A percentile compares a stretch with the other conserved stretches of the same genome.
phyloP scores from a whole-genome alignment of 345 rosid genomes.

The Salix arbutifolia region DNA sequence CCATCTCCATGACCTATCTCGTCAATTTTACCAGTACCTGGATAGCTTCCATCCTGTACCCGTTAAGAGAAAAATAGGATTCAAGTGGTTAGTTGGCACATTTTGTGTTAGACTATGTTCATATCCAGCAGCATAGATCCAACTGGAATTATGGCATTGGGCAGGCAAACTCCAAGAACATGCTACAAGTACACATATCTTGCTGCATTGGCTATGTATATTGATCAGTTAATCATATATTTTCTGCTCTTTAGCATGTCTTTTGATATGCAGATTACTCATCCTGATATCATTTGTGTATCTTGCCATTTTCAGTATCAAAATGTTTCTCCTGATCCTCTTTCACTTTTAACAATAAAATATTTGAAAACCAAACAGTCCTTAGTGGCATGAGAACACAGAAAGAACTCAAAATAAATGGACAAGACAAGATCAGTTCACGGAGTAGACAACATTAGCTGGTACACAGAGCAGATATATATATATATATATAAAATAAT shows the following conservation, averaged over 20 bases:
- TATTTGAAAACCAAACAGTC: neutral
- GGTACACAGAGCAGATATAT: neutral
- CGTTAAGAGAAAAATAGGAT: neutral
- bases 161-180: neutral
- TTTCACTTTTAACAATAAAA: neutral
- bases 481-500: neutral
- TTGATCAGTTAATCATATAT: neutral
- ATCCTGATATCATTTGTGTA: neutral
- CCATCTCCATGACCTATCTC: constrained; percentile 78
- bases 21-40: constrained; percentile 77
- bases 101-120: neutral
- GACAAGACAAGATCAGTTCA: neutral
- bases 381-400: neutral
- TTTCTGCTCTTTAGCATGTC: neutral
- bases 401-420: neutral
- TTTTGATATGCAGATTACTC: neutral
- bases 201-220: neutral
- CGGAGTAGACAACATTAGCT: neutral
- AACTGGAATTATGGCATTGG: neutral
- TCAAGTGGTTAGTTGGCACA: neutral
- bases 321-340: neutral
- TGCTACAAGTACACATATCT: neutral
- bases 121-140: neutral
- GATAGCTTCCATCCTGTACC: constrained; percentile 84
- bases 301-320: neutral